Base-by-base conservation (phyloP, 2,329 filamentous ascomycete genomes). In the Alternaria brassicae region DNA sequence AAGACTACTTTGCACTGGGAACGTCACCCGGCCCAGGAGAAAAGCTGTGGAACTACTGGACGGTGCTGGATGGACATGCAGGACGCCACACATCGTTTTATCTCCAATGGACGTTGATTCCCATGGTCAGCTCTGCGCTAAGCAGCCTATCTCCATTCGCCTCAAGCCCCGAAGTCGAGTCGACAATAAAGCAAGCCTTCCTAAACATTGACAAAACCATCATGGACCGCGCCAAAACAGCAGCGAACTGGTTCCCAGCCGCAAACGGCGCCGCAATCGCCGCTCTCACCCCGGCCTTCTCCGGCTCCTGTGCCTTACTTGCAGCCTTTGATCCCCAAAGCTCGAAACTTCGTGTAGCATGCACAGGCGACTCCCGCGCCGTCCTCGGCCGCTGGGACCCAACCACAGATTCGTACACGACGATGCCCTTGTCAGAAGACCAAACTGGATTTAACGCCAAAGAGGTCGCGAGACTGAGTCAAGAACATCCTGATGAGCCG, bases 321-420 rank as follows among this genome's bases (percentile, higher is more conserved):
- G 82, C 87, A 0, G 76, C 89, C 2, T 90, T 86, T 68, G 87
- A 91, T 61, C 81, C 86, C 0, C 58, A 66, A 0, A 79, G 79
- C 1, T 79, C 80, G 5, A 84, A 79, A 0, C 76, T 91, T 0
- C 84, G 85, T 23, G 87, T 89, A 2, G 89, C 89, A 0, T 88
- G 87, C 61, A 85, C 85, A 0, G 89, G 89, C 0, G 89, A 91
- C 75, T 90, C 86, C 1, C 83, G 88, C 34, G 88, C 88, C 10
- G 87, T 91, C 0, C 80, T 90, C 0, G 89, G 88, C 1, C 74
- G 80, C 60, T 80, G 81, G 76, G 79, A 82, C 12, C 52, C 77
- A 0, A 70, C 79, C 0, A 54, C 67, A 8, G 77, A 79, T 0
- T 79, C 75, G 19, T 90, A 88, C 80, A 73, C 80, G 2, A 80